A percentile compares a stretch with the other conserved stretches of the same genome.
Conservation (phyloP, 192 early-diverging fungal species). For the Entophlyctis luteolus region DNA sequence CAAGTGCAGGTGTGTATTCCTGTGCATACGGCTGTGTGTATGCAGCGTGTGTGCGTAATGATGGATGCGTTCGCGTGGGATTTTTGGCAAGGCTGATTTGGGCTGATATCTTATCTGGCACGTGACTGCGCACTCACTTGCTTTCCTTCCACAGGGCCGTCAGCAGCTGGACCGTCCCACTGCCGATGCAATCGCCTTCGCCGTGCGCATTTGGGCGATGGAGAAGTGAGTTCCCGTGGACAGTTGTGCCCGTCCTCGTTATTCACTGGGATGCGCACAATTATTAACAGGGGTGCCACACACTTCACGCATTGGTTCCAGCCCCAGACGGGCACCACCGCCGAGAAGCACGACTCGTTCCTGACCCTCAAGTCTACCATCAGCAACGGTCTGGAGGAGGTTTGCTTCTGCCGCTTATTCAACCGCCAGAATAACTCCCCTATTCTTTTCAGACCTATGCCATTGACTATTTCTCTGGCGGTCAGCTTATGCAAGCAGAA, state of each 20-base stretch:
- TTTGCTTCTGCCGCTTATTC: conserved; percentile 31
- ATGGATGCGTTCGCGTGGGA: no score
- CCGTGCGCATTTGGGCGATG: conserved; percentile 95
- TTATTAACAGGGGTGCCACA: conserved; percentile 86
- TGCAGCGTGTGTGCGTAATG: no score
- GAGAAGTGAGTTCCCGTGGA: no score
- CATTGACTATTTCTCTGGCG: conserved; percentile 94
- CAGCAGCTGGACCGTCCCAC: conserved; percentile 85
- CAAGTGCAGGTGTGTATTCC: conserved; percentile 65
- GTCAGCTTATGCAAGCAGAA: conserved; percentile 95
- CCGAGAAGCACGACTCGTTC: conserved; percentile 99
- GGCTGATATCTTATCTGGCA: no score
- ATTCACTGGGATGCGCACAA: background rate
- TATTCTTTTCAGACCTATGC: conserved; percentile 48
- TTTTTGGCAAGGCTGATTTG: no score
- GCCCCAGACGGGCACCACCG: conserved; percentile 96
- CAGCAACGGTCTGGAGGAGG: conserved; percentile 80
- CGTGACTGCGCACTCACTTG: no score
- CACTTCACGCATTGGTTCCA: conserved; percentile 99
- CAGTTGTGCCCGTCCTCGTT: no score
- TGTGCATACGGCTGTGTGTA: background rate
- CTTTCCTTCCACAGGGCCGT: conserved; percentile 64
- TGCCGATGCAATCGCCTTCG: conserved; percentile 96
- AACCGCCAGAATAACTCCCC: background rate
- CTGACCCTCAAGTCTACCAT: conserved; percentile 80